Percentiles rank a stretch among this genome's conserved stretches.
Evolutionary conservation across 352 stramenopile genomes (phyloP).

Genomic region (Peronosclerospora sorghi): DNA sequence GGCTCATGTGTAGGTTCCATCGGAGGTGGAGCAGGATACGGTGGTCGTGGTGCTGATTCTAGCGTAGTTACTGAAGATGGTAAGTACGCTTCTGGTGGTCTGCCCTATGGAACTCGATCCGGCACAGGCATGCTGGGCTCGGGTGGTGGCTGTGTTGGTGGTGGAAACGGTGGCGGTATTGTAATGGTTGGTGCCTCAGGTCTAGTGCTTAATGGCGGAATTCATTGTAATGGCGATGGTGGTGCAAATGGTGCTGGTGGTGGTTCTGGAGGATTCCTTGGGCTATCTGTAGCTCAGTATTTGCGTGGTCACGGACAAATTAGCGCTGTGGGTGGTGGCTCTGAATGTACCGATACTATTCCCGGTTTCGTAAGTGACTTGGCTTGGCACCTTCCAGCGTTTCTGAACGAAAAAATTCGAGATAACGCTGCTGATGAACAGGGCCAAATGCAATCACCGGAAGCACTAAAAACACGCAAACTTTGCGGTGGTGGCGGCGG

Average conservation of each 20-base stretch:
- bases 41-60: conserved; percentile 58
- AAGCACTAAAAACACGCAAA: conserved; percentile 13
- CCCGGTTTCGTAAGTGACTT: conserved; percentile 13
- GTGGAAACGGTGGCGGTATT: conserved; percentile 55
- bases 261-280: conserved; percentile 65
- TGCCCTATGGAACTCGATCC: conserved; percentile 55
- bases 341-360: conserved; percentile 36
- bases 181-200: conserved; percentile 48
- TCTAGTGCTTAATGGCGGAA: conserved; percentile 57
- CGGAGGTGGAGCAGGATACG: conserved; percentile 58
- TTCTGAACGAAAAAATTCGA: conserved; percentile 7
- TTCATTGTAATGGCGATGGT: conserved; percentile 55
- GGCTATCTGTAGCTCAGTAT: conserved; percentile 45
- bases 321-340: conserved; percentile 56
- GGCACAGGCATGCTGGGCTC: conserved; percentile 61
- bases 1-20: conserved; percentile 47
- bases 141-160: conserved; percentile 54
- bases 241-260: conserved; percentile 46
- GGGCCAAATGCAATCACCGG: conserved; percentile 14
- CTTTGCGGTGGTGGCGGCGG: conserved; percentile 64
- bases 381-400: conserved; percentile 4
- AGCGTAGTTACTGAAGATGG: conserved; percentile 36
- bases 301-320: conserved; percentile 48
- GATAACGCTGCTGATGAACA: conserved; percentile 12
- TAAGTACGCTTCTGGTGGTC: conserved; percentile 49